phyloP scores from a whole-genome alignment of 371 early-diverging fungal genomes.

The Haplosporangium sp. region DNA sequence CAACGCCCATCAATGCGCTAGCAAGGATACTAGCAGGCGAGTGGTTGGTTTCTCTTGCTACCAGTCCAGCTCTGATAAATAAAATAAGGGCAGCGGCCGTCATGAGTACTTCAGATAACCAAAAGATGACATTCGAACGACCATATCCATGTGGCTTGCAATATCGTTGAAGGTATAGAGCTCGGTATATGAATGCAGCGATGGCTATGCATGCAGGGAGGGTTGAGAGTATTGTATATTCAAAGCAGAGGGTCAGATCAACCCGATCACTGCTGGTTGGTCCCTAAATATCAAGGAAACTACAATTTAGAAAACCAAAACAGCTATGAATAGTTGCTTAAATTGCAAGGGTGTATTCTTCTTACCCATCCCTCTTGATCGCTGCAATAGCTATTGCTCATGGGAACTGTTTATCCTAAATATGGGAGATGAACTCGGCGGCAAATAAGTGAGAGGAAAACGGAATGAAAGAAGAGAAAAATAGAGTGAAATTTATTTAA shows the following conservation, averaged over 20 bases:
- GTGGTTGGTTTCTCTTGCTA: background rate
- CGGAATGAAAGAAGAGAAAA: background rate
- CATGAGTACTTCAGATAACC: slow-evolving; percentile 34
- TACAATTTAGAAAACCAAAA: too few relatives aligned
- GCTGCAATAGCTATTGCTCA: slow-evolving; percentile 32
- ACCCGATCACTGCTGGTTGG: slow-evolving; percentile 25
- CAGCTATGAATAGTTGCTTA: too few relatives aligned
- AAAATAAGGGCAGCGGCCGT: slow-evolving; percentile 10
- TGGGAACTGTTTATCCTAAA: background rate
- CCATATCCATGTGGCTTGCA: slow-evolving; percentile 22
- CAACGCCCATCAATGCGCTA: slow-evolving; percentile 16
- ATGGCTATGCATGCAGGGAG: slow-evolving; percentile 31
- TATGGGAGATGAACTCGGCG: too few relatives aligned
- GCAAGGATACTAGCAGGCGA: slow-evolving; percentile 30
- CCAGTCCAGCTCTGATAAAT: slow-evolving; percentile 23
- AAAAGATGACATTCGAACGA: slow-evolving; percentile 33
- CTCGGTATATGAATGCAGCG: slow-evolving; percentile 8
- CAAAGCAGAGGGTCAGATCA: slow-evolving; percentile 46
- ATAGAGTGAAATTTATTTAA: background rate
- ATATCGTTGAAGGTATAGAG: background rate
- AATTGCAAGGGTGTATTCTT: too few relatives aligned
- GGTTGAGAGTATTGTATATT: slow-evolving; percentile 33
- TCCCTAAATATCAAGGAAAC: slow-evolving; percentile 18
- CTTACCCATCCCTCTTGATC: slow-evolving; percentile 45
- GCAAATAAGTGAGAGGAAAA: background rate